phyloP scores from a whole-genome alignment of 2,329 filamentous ascomycete species.

The Zymoseptoria brevis region DNA sequence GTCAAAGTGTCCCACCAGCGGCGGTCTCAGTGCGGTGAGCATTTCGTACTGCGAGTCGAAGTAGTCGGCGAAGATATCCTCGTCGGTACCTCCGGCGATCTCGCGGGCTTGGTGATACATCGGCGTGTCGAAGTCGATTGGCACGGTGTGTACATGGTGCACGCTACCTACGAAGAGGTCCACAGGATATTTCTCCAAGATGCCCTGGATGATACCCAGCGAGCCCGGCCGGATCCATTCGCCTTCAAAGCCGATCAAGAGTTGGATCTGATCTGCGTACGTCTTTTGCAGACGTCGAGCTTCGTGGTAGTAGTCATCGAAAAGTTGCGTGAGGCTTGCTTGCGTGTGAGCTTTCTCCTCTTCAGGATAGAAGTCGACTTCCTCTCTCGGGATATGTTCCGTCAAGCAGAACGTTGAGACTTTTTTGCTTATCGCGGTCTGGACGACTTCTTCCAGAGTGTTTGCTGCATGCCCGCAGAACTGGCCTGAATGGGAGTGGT shows the following conservation, averaged over 20 bases:
- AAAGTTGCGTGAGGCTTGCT: constrained; percentile 44
- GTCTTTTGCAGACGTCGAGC: constrained; percentile 62
- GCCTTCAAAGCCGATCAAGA: constrained; percentile 84
- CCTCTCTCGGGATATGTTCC: constrained; percentile 85
- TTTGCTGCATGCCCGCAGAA: constrained; percentile 92
- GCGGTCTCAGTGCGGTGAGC: constrained; percentile 62
- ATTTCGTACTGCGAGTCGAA: constrained; percentile 83
- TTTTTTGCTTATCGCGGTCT: constrained; percentile 65
- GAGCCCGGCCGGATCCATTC: constrained; percentile 78
- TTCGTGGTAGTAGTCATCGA: constrained; percentile 66
- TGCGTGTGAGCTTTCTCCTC: constrained; percentile 46
- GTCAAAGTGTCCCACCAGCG: constrained; percentile 89
- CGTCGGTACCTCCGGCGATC: constrained; percentile 54
- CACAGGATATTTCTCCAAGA: constrained; percentile 55
- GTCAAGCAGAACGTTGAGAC: constrained; percentile 82
- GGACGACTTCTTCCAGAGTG: constrained; percentile 73
- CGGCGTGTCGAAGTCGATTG: constrained; percentile 75
- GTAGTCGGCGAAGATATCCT: constrained; percentile 70
- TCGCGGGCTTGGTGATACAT: constrained; percentile 59
- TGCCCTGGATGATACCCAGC: constrained; percentile 50
- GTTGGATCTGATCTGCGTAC: constrained; percentile 62
- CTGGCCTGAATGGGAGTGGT: constrained; percentile 96
- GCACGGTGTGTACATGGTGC: constrained; percentile 78
- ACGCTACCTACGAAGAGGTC: constrained; percentile 92
- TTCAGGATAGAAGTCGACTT: constrained; percentile 82